phyloP scores from a whole-genome alignment of 1,284 basidiomycete genomes.

The Ustilago nuda region DNA sequence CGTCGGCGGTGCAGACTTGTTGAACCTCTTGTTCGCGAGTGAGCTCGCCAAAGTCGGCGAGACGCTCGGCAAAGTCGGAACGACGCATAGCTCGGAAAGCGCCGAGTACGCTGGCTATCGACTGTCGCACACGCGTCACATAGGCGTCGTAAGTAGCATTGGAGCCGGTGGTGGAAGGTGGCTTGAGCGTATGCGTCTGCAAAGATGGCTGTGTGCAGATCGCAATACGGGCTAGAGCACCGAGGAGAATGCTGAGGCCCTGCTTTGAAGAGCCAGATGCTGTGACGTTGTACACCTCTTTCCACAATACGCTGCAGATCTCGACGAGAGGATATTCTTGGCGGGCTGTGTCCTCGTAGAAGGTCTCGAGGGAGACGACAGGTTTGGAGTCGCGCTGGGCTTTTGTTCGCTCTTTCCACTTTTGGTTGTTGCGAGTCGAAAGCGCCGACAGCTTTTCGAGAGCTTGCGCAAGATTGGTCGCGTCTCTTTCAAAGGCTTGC shows the following conservation, averaged over 20 bases:
- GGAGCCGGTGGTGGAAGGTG: conserved; percentile 18
- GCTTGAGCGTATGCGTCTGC: conserved; percentile 48
- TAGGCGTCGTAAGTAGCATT: conserved; percentile 40
- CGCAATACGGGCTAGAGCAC: conserved; percentile 39
- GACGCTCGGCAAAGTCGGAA: conserved; percentile 33
- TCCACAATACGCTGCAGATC: conserved; percentile 53
- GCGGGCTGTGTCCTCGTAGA: conserved; percentile 29
- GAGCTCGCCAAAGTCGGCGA: conserved; percentile 53
- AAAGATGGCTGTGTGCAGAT: conserved; percentile 46
- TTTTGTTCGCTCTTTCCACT: conserved; percentile 30
- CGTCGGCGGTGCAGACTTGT: conserved; percentile 47
- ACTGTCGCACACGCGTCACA: conserved; percentile 38
- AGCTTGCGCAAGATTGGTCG: conserved; percentile 23
- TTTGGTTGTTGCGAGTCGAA: conserved; percentile 25
- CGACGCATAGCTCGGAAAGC: conserved; percentile 44
- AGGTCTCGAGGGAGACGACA: conserved; percentile 12
- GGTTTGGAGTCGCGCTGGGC: conserved; percentile 28
- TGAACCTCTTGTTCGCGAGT: conserved; percentile 44
- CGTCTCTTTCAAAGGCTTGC: conserved; percentile 49
- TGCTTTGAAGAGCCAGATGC: conserved; percentile 16
- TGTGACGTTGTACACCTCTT: conserved; percentile 44
- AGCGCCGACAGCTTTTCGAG: conserved; percentile 35
- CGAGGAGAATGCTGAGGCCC: conserved; percentile 44
- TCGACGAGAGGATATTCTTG: conserved; percentile 32
- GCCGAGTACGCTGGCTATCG: conserved; percentile 37